Conservation (phyloP, 139 green algal genomes). For the Nannochloris sp. region DNA sequence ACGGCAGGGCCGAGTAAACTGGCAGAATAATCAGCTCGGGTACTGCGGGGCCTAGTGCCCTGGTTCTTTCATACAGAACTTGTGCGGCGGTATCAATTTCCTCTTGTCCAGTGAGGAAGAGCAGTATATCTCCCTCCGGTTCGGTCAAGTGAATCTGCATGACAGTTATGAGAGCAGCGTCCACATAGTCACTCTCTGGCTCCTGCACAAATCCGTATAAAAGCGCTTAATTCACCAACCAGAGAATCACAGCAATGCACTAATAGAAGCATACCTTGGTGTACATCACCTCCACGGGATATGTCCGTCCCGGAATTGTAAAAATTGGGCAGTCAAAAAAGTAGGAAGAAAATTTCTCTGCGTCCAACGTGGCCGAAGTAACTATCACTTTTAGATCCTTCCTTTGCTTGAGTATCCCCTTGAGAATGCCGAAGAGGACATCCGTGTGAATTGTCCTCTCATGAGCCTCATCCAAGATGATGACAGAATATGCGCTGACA, state of each 20-base stretch:
- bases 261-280: slow-evolving; percentile 44
- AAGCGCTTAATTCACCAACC: background rate
- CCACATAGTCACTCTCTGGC: slow-evolving; percentile 89
- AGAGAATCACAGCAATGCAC: background rate
- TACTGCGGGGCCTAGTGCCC: slow-evolving; percentile 74
- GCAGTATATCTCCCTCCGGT: slow-evolving; percentile 75
- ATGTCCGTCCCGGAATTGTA: slow-evolving; percentile 78
- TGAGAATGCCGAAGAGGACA: slow-evolving; percentile 97
- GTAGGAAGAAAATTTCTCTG: slow-evolving; percentile 92
- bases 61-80: slow-evolving; percentile 91
- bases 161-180: slow-evolving; percentile 91
- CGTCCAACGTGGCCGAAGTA: slow-evolving; percentile 88
- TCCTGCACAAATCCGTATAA: slow-evolving; percentile 8
- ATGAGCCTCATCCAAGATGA: slow-evolving; percentile 97
- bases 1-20: slow-evolving; percentile 78
- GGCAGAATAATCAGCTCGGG: slow-evolving; percentile 93
- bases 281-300: slow-evolving; percentile 75
- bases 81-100: slow-evolving; percentile 69
- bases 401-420: slow-evolving; percentile 41
- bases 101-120: slow-evolving; percentile 81
- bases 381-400: slow-evolving; percentile 77
- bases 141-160: slow-evolving; percentile 89
- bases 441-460: slow-evolving; percentile 97
- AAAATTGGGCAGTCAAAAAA: slow-evolving; percentile 88
- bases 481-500: slow-evolving; percentile 68